Base-by-base conservation (phyloP, 1,284 basidiomycete species). In the Rhodotorula sp. region DNA sequence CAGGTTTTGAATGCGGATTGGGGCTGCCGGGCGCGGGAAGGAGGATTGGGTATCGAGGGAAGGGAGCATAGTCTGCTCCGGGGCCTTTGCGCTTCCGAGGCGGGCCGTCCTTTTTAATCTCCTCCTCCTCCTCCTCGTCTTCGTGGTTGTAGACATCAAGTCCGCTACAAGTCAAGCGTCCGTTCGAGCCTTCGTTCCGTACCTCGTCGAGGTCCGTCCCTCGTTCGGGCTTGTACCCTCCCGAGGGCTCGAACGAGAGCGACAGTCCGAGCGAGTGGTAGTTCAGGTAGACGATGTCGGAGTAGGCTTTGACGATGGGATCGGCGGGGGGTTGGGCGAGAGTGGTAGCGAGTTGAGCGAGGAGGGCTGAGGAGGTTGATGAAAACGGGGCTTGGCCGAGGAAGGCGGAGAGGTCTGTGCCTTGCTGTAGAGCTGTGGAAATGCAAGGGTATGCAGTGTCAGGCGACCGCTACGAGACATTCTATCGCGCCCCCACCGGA, bases 211-310 rank as follows among this genome's bases (percentile, higher is more conserved):
- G 80, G 61, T 81, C 81, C 54, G 84, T 75, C 34, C 84, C 79
- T 59, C 80, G 81, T 5, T 52, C 56, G 23, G 47, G 45, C 5
- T 18, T 47, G 31, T 28, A 67, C 86, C 47, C 84, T 81, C 65
- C 79, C 1, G 28, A 28, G 4, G 89, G 87, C 43, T 84, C 79
- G 82, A 90, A 89, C 78, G 90, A 86, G 55, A 95, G 82, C 71
- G 91, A 93, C 76, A 95, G 76, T 18, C 92, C 93, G 48, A 93
- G 84, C 1, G 84, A 45, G 79, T 85, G 86, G 82, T 92, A 93
- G 81, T 92, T 94, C 83, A 90, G 86, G 82, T 93, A 97, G 70
- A 92, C 87, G 6, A 86, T 86, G 80, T 95, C 92, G 50, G 89
- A 80, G 80, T 92, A 95, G 0, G 87, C 82, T 79, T 91, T 92